Base-by-base conservation (phyloP, 2,329 filamentous ascomycete species). In the Sclerotinia nivalis region DNA sequence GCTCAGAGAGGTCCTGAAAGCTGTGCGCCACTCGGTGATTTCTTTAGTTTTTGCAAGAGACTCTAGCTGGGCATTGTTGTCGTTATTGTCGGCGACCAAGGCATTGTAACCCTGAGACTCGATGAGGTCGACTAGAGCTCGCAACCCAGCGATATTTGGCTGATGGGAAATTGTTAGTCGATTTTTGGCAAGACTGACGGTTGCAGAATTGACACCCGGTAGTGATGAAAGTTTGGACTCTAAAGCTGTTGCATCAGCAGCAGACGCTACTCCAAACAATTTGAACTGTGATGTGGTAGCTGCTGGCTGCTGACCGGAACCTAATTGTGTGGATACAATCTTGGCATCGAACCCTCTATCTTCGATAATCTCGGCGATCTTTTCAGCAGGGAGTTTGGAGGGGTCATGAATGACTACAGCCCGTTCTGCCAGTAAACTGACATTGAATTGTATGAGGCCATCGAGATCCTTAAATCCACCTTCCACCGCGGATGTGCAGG, bases 11-110 rank as follows among this genome's bases (percentile, higher is more conserved):
- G 91, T 85, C 72, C 86, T 85, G 80, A 98, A 97, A 0, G 93
- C 93, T 43, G 84, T 87, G 72, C 88, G 89, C 96, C 96, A 99
- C 80, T 97, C 93, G 73, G 91, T 92, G 72, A 99, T 97, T 80
- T 99, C 96, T 75, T 93, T 92, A 0, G 96, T 98, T 82, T 99
- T 99, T 12, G 96, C 92, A 2, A 99, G 85, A 1, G 96, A 98
- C 80, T 98, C 93, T 2, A 99, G 86, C 79, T 99, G 96, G 1
- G 96, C 95, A 77, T 97, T 97, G 79, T 97, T 98, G 81, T 99
- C 96, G 76, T 98, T 93, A 67, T 89, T 91, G 74, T 98, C 95
- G 0, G 94, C 90, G 15, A 98, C 87, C 2, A 99, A 83, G 1
- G 95, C 96, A 78, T 97, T 97, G 79, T 92, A 93, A 2, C 95